Evolutionary conservation across 2,329 filamentous ascomycete species (phyloP).

Genomic region (Fusarium proliferatum): DNA sequence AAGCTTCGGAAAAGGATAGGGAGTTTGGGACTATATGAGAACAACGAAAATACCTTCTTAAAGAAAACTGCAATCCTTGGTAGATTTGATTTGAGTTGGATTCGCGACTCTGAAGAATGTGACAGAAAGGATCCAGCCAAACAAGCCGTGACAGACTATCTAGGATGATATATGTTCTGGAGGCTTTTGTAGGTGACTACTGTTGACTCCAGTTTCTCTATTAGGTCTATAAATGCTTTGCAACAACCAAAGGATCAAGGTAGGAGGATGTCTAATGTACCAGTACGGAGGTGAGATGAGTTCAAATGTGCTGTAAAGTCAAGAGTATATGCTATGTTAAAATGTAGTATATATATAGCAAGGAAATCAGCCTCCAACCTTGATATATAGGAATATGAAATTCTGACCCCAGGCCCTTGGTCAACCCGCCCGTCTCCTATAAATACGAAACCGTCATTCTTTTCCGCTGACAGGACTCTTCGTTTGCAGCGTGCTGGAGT

Average conservation of each 20-base stretch:
- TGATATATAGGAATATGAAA: background rate
- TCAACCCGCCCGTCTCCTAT: no score
- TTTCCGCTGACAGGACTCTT: background rate
- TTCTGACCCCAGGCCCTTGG: background rate
- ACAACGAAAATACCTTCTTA: slow-evolving; percentile 12
- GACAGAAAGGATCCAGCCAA: background rate
- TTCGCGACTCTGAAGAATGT: background rate
- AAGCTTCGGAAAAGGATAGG: background rate
- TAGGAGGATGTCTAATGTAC: fast-evolving
- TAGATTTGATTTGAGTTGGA: background rate
- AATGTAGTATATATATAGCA: background rate
- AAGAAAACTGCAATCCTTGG: background rate
- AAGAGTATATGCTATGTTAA: background rate
- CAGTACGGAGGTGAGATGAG: background rate
- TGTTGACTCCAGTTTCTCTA: background rate
- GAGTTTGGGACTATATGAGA: slow-evolving; percentile 24
- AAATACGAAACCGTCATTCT: background rate
- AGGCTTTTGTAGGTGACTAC: background rate
- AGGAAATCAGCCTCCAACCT: background rate
- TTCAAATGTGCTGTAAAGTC: background rate
- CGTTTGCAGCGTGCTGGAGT: fast-evolving
- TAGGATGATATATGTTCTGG: no score
- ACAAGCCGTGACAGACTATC: no score
- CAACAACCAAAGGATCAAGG: background rate
- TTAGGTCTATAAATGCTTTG: background rate